Evolutionary conservation across 2,329 filamentous ascomycete species (phyloP).

Genomic region (Fulvia fulva): DNA sequence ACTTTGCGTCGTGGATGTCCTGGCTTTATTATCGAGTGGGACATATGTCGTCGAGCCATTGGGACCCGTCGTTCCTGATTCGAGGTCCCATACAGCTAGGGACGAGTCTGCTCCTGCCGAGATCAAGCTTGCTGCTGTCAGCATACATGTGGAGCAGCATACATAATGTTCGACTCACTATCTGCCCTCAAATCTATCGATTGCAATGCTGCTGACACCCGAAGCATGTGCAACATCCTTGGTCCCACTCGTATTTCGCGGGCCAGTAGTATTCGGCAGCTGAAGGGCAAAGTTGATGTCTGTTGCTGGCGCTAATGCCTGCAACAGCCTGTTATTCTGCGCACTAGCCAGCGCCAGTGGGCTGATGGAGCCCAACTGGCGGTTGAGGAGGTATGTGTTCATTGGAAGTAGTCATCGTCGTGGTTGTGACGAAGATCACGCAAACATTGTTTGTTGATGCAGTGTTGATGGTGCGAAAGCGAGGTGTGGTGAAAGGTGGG

Average conservation of each 20-base stretch:
- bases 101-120: slow-evolving; percentile 84
- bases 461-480: neutral
- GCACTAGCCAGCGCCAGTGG: slow-evolving; percentile 62
- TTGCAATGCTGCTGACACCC: slow-evolving; percentile 72
- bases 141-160: neutral
- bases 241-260: neutral
- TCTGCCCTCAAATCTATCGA: slow-evolving; percentile 77
- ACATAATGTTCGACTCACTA: slow-evolving; percentile 46
- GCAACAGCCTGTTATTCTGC: slow-evolving; percentile 62
- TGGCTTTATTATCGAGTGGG: slow-evolving; percentile 20
- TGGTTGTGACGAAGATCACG: neutral
- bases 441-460: neutral
- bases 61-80: slow-evolving; percentile 44
- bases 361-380: slow-evolving; percentile 65
- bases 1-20: slow-evolving; percentile 50
- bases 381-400: slow-evolving; percentile 72
- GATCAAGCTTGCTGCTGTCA: slow-evolving; percentile 55
- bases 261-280: slow-evolving; percentile 35
- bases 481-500: neutral
- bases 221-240: slow-evolving; percentile 54
- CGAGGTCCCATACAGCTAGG: slow-evolving; percentile 83
- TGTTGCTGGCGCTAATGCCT: slow-evolving; percentile 64
- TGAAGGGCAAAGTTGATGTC: slow-evolving; percentile 67
- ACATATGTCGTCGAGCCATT: slow-evolving; percentile 6
- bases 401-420: slow-evolving; percentile 42